These are phyloP conservation scores for Blastomyces percursus DNA, from an alignment of 2,329 filamentous ascomycete species.

Conservation along the genomic window DNA sequence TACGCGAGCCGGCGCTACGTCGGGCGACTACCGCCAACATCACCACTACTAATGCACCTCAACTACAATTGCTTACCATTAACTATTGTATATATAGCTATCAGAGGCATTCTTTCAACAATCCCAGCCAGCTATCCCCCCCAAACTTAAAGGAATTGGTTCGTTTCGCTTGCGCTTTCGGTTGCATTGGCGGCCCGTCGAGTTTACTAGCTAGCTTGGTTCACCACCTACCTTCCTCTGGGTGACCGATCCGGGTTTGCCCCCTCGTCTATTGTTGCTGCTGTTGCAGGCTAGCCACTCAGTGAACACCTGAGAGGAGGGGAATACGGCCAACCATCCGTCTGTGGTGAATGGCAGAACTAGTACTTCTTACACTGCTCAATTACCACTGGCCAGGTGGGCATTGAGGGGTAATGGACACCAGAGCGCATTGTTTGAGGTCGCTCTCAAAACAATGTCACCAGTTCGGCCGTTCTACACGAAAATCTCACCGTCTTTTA, in stretches of 20 bases:
- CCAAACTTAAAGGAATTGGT: background rate
- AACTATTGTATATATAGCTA: background rate
- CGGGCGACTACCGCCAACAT: background rate
- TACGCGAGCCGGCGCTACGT: conserved; percentile 7
- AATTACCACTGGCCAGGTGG: background rate
- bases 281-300: background rate
- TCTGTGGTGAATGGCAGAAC: background rate
- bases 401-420: background rate
- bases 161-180: too few relatives aligned
- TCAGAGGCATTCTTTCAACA: background rate
- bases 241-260: background rate
- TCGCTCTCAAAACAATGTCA: background rate
- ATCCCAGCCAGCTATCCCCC: background rate
- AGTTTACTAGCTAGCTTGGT: background rate
- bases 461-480: background rate
- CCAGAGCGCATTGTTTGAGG: background rate
- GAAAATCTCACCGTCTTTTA: background rate
- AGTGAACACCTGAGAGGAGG: background rate
- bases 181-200: background rate
- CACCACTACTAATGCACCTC: background rate
- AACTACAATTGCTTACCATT: background rate
- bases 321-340: background rate
- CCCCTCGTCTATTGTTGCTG: background rate
- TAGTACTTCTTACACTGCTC: background rate
- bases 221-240: background rate